These are phyloP conservation scores for Hypoxylon sp. DNA, from an alignment of 2,329 filamentous ascomycete genomes.

Conservation along the genomic window DNA sequence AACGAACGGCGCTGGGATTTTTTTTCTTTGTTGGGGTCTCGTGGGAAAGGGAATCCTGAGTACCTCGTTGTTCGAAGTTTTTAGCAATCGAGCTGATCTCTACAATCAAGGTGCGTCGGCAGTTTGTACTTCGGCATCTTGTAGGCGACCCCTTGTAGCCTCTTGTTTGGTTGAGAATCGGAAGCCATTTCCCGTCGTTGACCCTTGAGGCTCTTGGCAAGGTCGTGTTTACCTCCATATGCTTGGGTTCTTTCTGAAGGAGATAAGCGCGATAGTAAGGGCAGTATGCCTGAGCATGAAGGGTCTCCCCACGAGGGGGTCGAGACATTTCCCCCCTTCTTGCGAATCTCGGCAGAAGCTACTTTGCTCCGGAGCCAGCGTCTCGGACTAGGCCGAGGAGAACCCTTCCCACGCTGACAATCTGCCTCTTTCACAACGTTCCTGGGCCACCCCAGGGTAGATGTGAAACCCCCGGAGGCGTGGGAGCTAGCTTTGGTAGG, in stretches of 20 bases:
- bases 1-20: constrained; percentile 20
- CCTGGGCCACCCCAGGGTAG: constrained; percentile 1
- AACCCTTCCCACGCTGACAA: constrained; percentile 54
- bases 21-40: constrained; percentile 38
- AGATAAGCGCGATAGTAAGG: constrained; percentile 72
- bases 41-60: constrained; percentile 35
- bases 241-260: constrained; percentile 68
- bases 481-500: constrained; percentile 51
- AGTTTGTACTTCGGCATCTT: constrained; percentile 43
- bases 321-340: constrained; percentile 32
- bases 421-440: constrained; percentile 48
- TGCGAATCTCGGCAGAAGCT: constrained; percentile 57
- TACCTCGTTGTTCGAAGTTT: constrained; percentile 44
- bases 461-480: constrained; percentile 49
- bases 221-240: constrained; percentile 50
- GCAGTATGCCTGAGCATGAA: constrained; percentile 56
- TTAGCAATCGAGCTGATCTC: constrained; percentile 48
- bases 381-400: constrained; percentile 70
- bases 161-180: constrained; percentile 14
- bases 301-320: constrained; percentile 23
- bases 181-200: constrained; percentile 1
- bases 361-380: constrained; percentile 72
- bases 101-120: constrained; percentile 46
- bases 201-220: constrained; percentile 1
- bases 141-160: constrained; percentile 35